Conservation (phyloP, 1,284 basidiomycete species). For the Uromyces viciae-fabae region DNA sequence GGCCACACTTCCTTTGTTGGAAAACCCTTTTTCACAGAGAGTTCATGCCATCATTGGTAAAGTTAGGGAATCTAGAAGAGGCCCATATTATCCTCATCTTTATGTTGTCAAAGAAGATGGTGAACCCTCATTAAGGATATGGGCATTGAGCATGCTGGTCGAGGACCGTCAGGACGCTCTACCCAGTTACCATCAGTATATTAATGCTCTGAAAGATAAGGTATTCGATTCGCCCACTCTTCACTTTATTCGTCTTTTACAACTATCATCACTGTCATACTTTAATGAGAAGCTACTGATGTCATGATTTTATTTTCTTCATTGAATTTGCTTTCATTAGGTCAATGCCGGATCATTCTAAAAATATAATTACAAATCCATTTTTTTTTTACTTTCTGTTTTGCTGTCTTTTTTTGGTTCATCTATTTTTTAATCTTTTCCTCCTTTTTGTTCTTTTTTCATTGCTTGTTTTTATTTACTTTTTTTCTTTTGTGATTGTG, state of each 20-base stretch:
- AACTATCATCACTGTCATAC: no score
- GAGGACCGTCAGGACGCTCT: slow-evolving; percentile 93
- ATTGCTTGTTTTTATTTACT: background rate
- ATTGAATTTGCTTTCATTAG: background rate
- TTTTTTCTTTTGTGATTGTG: slow-evolving; percentile 3
- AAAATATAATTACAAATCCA: background rate
- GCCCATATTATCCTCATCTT: slow-evolving; percentile 88
- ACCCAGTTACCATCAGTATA: slow-evolving; percentile 92
- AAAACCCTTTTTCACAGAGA: slow-evolving; percentile 88
- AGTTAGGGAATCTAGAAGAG: slow-evolving; percentile 76
- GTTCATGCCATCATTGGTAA: slow-evolving; percentile 90
- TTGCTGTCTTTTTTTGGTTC: background rate
- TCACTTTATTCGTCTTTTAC: background rate
- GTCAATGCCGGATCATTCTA: slow-evolving; percentile 21
- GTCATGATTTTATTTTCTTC: background rate
- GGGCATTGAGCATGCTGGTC: slow-evolving; percentile 89
- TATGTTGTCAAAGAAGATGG: slow-evolving; percentile 98
- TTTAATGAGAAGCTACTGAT: no score
- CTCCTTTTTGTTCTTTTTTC: background rate
- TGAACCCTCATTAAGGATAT: slow-evolving; percentile 78
- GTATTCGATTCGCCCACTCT: slow-evolving; percentile 53
- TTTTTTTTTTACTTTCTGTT: background rate
- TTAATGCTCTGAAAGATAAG: slow-evolving; percentile 72
- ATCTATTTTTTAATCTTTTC: slow-evolving; percentile 5
- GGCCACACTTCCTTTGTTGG: slow-evolving; percentile 79